These are phyloP conservation scores for Monosporascus sp. DNA, from an alignment of 2,329 filamentous ascomycete species.

Conservation along the genomic window DNA sequence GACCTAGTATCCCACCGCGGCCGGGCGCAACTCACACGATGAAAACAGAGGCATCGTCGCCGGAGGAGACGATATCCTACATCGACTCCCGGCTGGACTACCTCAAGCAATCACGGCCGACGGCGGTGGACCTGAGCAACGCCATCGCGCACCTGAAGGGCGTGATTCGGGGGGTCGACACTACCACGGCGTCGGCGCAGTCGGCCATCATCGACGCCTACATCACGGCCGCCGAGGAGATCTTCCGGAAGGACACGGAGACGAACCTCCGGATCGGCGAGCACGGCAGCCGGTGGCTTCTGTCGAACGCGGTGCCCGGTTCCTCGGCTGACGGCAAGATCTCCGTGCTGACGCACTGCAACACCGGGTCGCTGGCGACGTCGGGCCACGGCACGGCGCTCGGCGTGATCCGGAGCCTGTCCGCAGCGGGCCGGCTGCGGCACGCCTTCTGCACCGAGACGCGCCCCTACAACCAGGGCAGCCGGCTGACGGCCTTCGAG, in stretches of 20 bases:
- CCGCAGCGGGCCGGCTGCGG: constrained; percentile 58
- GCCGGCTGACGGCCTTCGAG: constrained; percentile 90
- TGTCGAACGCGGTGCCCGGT: constrained; percentile 44
- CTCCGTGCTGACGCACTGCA: constrained; percentile 94
- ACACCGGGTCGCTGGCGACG: constrained; percentile 93
- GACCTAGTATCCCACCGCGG: neutral
- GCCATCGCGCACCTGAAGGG: constrained; percentile 75
- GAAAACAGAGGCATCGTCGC: constrained; percentile 31
- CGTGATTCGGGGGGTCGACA: constrained; percentile 48
- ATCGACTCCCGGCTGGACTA: constrained; percentile 78
- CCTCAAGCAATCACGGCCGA: constrained; percentile 82
- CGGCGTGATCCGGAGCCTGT: constrained; percentile 84
- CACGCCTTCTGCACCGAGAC: constrained; percentile 97
- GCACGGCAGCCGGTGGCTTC: constrained; percentile 79
- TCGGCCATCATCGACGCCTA: constrained; percentile 63
- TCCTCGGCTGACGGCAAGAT: constrained; percentile 42
- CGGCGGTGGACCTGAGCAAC: constrained; percentile 90
- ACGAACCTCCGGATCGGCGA: constrained; percentile 85
- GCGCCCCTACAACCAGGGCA: constrained; percentile 95
- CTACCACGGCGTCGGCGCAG: constrained; percentile 27
- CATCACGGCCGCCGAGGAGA: constrained; percentile 74
- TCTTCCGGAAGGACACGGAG: constrained; percentile 78
- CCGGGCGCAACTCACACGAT: neutral
- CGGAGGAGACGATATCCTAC: constrained; percentile 59
- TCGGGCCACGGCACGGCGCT: constrained; percentile 96